phyloP scores from a whole-genome alignment of 208 protist species.

The Zelonia costaricensis region DNA sequence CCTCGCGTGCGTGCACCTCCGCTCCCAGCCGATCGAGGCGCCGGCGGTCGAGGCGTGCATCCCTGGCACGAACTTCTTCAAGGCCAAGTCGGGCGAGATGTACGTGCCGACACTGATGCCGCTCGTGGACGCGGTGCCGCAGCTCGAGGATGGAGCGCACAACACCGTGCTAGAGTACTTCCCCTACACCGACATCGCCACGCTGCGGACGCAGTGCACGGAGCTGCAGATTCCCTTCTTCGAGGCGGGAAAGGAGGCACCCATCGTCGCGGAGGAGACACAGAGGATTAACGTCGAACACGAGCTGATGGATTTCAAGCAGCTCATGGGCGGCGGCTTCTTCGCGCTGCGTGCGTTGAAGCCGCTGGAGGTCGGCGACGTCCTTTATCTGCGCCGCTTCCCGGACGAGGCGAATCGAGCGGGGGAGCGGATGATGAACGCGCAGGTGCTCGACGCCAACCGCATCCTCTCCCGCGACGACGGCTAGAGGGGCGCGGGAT shows the following conservation, averaged over 20 bases:
- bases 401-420: slow-evolving; percentile 39
- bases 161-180: slow-evolving; percentile 83
- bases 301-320: slow-evolving; percentile 43
- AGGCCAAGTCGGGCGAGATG: slow-evolving; percentile 80
- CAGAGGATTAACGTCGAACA: slow-evolving; percentile 32
- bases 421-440: slow-evolving; percentile 51
- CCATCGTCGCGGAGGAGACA: slow-evolving; percentile 21
- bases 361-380: slow-evolving; percentile 61
- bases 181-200: slow-evolving; percentile 43
- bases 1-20: slow-evolving; percentile 65
- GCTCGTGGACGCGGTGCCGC: slow-evolving; percentile 76
- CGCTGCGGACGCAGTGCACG: slow-evolving; percentile 38
- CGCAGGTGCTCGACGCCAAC: slow-evolving; percentile 74
- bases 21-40: slow-evolving; percentile 81
- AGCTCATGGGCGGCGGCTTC: slow-evolving; percentile 54
- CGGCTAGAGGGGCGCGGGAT: not conserved
- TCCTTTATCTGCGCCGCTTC: slow-evolving; percentile 72
- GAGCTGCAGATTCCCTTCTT: slow-evolving; percentile 55
- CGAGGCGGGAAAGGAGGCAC: slow-evolving; percentile 25
- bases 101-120: slow-evolving; percentile 85
- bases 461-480: slow-evolving; percentile 43
- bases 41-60: slow-evolving; percentile 60
- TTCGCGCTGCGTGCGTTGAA: slow-evolving; percentile 80
- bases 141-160: slow-evolving; percentile 76
- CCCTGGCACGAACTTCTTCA: slow-evolving; percentile 86